Conservation (phyloP, 352 stramenopile species). For the Phytophthora quininea region DNA sequence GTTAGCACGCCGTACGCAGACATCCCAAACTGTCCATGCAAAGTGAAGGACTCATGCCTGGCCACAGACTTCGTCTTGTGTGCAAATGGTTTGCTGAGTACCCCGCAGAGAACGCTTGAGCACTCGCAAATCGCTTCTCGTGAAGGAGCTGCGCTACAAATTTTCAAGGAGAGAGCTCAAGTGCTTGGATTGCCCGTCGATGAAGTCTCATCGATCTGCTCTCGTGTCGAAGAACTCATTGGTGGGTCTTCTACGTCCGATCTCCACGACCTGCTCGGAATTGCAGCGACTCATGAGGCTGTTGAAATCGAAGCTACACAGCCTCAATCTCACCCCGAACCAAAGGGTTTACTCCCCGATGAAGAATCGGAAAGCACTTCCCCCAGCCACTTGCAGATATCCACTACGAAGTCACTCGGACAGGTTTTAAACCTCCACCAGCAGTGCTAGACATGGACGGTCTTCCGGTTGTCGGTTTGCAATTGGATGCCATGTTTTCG, state of each 20-base stretch:
- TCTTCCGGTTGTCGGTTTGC: conserved; percentile 37
- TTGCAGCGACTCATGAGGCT: conserved; percentile 24
- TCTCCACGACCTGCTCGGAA: conserved; percentile 29
- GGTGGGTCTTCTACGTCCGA: no score
- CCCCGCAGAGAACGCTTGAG: conserved; percentile 16
- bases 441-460: conserved; percentile 48
- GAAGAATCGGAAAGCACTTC: conserved; percentile 22
- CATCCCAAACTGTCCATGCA: conserved; percentile 48
- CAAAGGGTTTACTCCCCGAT: conserved; percentile 27
- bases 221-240: conserved; percentile 11
- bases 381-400: conserved; percentile 25
- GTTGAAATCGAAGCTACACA: conserved; percentile 20
- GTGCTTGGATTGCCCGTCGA: conserved; percentile 20
- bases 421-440: conserved; percentile 30
- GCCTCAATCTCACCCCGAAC: conserved; percentile 4
- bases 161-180: conserved; percentile 26
- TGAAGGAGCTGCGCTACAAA: conserved; percentile 20
- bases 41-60: conserved; percentile 53
- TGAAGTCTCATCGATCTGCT: conserved; percentile 9
- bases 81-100: conserved; percentile 38
- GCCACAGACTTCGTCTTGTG: conserved; percentile 54
- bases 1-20: conserved; percentile 46
- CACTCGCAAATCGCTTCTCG: conserved; percentile 17
- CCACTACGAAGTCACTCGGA: conserved; percentile 50
- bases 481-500: conserved; percentile 64